Base-by-base conservation (phyloP, 768 basidiomycete genomes). In the Leccinum truebloodii region DNA sequence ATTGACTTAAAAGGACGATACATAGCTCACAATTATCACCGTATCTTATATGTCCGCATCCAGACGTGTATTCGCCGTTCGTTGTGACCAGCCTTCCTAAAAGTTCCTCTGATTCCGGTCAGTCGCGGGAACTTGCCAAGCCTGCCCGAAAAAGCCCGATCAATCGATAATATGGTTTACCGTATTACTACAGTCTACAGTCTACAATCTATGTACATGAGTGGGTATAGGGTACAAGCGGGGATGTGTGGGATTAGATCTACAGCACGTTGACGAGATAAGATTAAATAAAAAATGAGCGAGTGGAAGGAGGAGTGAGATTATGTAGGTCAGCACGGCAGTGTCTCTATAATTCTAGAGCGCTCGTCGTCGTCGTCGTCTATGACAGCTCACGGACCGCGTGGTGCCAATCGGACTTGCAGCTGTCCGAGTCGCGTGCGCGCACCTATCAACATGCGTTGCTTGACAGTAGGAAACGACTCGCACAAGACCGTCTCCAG, bases 401-500 rank as follows among this genome's bases (percentile, higher is more conserved):
- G 62, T 18, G 63, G 20, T 30, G 65, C 50, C 49, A 61, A 52
- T 28, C 63, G 60, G 52, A 70, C 61, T 34, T 58, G 66, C 20
- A 65, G 63, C 8, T 63, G 66, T 49, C 63, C 62, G 14, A 66
- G 59, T 22, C 65, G 70, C 28, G 55, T 52, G 44, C 65, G 68
- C 49, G 57, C 44, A n/a, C 48, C 28, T 18, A 49, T 16, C 49
- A 77, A 75, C 32, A 70, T 62, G 12, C 82, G 81, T 72, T 86
- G 83, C 60, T 78, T 80, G 53, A 89, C 71, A 1, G 71, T 66
- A 10, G 89, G 85, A 69, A 88, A 88, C 2, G 80, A 72, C 28
- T 75, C 70, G 52, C 77, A 78, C 8, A 94, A 74, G 35, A 86
- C 74, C 51, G 70, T 72, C 56, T 92, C 90, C n/a, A 95, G 78